Base-by-base conservation (phyloP, 768 basidiomycete genomes). In the Paxillus involutus region DNA sequence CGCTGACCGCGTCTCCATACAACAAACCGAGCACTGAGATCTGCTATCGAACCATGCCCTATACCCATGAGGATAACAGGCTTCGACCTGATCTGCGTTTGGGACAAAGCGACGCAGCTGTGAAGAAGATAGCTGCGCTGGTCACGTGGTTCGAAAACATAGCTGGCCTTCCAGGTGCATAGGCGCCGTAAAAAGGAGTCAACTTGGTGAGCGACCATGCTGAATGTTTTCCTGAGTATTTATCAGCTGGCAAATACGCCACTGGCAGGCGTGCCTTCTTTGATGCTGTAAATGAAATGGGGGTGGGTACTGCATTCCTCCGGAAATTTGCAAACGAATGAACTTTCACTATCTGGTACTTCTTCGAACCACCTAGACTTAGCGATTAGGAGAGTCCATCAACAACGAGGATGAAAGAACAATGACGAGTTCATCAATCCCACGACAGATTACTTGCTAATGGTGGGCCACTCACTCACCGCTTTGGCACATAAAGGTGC, bases 1-100 rank as follows among this genome's bases (percentile, higher is more conserved):
- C 75, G 3, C 70, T 91, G 26, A 82, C 84, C 0, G 90, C 89
- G 0, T 91, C 90, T 1, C 83, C 86, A 12, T 79, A 82, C 59
- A 77, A 84, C 24, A 81, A 79, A 44, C 86, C 89, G 1, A 72
- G 66, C 47, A 64, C 83, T 44, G 77, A 84, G 58, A 84, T 92
- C 14, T 93, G 91, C 64, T 93, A 87, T 70, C 83, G 91, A 17
- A 86, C 88, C 7, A 80, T 92, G 80, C 86, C 89, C 2, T 77
- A 80, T 58, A 74, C 77, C 1, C 75, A 75, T 29, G 78, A 81
- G 55, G 89, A 92, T 64, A 71, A 73, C 16, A 75, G 74, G 6
- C 70, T 88, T 6, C 79, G 88, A 6, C 89, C 91, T 16, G 91
- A 93, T 67, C 67, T 91, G 40, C 77, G 89, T 33, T 73, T 93